Base-by-base conservation (phyloP, 345 rosid species). In the Clausena lansium region DNA sequence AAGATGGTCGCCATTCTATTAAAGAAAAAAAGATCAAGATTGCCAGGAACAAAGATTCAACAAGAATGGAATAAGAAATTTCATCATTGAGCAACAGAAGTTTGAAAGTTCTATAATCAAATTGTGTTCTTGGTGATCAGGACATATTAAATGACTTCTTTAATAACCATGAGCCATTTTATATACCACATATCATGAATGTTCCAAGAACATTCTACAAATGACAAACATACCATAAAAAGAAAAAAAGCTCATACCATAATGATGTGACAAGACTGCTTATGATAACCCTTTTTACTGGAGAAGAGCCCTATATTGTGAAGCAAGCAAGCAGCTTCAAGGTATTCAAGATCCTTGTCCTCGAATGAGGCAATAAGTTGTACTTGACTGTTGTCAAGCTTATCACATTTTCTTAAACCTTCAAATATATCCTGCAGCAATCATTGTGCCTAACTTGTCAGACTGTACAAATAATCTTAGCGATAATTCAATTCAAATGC, bases 291-390 rank as follows among this genome's bases (percentile, higher is more conserved):
- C 83, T 85, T 91, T 85, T 86, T 86, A 81, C 93, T 82, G 69
- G 80, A 75, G 78, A 83, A 78, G 61, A 84, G 81, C 57, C 97
- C 97, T 11, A 88, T 77, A 75, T 83, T 86, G 81, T 92, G 97
- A 79, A 92, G 92, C 82, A 89, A 85, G 78, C 94, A 92, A 19
- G 97, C 92, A 82, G 91, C 97, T 82, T 89, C 87, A 38, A 92
- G 90, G 77, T 86, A 88, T 81, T 91, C 94, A 75, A 89, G 85
- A 84, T 88, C 87, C 78, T 87, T 90, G 60, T 80, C 86, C 39
- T 80, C 88, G 73, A 89, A 79, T 61, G 74, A 58, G 77, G 75
- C 58, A 7, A 52, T 59, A 71, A 83, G 67, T 36, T 79, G 78
- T 77, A 47, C 64, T 71, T 81, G 85, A 77, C 74, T 27, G 27